Evolutionary conservation across 2,329 filamentous ascomycete species (phyloP), one percentile per base, ranked within the genome.

Genomic region (Ceratocystis papillata): DNA sequence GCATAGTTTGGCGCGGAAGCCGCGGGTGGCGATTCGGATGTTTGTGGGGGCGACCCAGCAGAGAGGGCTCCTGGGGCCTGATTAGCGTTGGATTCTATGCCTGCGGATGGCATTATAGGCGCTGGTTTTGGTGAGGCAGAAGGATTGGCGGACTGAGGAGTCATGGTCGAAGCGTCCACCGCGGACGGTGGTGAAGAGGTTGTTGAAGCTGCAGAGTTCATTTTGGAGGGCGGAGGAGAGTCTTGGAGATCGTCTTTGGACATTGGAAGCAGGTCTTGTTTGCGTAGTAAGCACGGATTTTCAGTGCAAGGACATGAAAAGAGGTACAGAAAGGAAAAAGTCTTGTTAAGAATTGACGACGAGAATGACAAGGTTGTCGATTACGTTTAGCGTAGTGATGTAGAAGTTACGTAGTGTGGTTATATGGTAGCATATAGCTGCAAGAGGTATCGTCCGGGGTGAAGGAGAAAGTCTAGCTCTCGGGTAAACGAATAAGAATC

Each of bases 401-500:
- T 41, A 41, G 37, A 5, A 41, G 37, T 41, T 15, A 15, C 10
- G 10, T 41, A 41, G 37, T 12, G 3, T 41, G 37, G 37, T 41
- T 41, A 41, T 37, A 59, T 37, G 55, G 30, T 37, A 37, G 30
- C 33, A 59, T 59, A 59, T 59, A 12, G 28, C 55, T 59, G 55
- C 3, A 37, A 37, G 17, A n/a, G 15, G 28, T 37, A 37, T 59
- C 55, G 28, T 37, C 55, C 28, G 28, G 55, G 25, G 25, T 10
- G 48, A 25, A 25, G 28, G 8, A 3, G 55, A 59, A 41, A 41
- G 37, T 41, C 15, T 12, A 4, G 37, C 55, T 59, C n/a, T 59
- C 55, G 55, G 55, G 55, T 59, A 37, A 37, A 59, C 55, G 55
- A 59, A 59, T 59, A 59, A 59, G 55, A 59, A 59, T 59, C 28